These are phyloP conservation scores for Ramaria rubella DNA, from an alignment of 768 basidiomycete species.

Conservation along the genomic window DNA sequence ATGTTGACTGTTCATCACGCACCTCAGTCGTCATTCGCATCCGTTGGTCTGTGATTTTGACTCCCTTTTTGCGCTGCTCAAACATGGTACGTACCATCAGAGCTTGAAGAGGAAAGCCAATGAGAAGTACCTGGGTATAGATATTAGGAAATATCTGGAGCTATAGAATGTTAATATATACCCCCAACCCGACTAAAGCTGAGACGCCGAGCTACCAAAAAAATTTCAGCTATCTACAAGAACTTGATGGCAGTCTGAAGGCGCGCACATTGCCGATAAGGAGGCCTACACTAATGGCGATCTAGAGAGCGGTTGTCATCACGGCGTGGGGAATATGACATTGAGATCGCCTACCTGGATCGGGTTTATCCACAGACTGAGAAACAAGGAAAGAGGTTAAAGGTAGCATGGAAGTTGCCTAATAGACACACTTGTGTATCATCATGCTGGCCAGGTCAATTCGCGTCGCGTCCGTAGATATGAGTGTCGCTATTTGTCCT, in stretches of 20 bases:
- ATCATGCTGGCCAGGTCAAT: constrained; percentile 43
- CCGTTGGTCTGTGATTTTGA: constrained; percentile 60
- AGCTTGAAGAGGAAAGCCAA: constrained; percentile 55
- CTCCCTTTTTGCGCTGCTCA: constrained; percentile 44
- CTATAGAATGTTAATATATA: constrained; percentile 17
- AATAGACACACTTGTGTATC: constrained; percentile 24
- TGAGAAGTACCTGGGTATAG: constrained; percentile 36
- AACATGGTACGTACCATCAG: constrained; percentile 48
- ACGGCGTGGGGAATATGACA: neutral
- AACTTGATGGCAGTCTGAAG: too few relatives aligned
- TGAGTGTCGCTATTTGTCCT: constrained; percentile 65
- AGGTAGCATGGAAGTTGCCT: neutral
- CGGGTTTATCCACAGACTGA: constrained; percentile 53
- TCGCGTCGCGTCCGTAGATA: constrained; percentile 55
- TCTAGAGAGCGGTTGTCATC: constrained; percentile 22
- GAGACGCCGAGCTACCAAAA: constrained; percentile 53
- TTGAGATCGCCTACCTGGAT: constrained; percentile 36
- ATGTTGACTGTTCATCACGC: neutral
- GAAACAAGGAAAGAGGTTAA: neutral
- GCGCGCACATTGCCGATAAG: constrained; percentile 48
- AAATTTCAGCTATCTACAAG: neutral
- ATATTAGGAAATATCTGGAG: neutral
- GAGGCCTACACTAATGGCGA: constrained; percentile 54
- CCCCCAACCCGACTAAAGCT: constrained; percentile 57
- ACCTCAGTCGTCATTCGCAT: constrained; percentile 60